phyloP scores from a whole-genome alignment of 1,139 yeast genomes.

The Geotrichum siamense region DNA sequence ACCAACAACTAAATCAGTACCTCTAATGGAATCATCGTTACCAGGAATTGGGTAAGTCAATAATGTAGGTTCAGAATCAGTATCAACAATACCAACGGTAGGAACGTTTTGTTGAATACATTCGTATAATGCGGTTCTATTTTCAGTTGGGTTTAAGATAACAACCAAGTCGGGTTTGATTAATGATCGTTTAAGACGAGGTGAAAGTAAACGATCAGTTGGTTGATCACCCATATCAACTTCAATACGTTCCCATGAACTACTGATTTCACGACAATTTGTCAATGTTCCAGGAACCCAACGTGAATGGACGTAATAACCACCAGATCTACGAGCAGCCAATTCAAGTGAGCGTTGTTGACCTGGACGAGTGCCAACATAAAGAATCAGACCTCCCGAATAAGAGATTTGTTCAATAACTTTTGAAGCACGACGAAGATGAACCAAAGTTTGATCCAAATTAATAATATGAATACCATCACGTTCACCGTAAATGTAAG shows the following conservation, averaged over 20 bases:
- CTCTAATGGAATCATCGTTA: slow-evolving; percentile 86
- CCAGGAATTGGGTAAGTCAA: slow-evolving; percentile 95
- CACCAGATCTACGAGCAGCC: slow-evolving; percentile 72
- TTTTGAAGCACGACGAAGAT: slow-evolving; percentile 69
- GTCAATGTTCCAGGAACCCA: slow-evolving; percentile 97
- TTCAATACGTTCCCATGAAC: slow-evolving; percentile 52
- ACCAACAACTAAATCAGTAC: slow-evolving; percentile 72
- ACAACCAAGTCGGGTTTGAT: slow-evolving; percentile 87
- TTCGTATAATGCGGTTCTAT: slow-evolving; percentile 72
- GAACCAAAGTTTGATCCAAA: slow-evolving; percentile 69
- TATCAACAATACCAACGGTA: slow-evolving; percentile 88
- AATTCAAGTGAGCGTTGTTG: slow-evolving; percentile 67
- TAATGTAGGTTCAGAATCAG: slow-evolving; percentile 83
- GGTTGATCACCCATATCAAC: slow-evolving; percentile 58
- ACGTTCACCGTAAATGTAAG: slow-evolving; percentile 79
- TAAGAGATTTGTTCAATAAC: slow-evolving; percentile 75
- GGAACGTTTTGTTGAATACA: slow-evolving; percentile 81
- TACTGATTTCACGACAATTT: slow-evolving; percentile 68
- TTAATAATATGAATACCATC: slow-evolving; percentile 87
- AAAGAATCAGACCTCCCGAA: slow-evolving; percentile 78
- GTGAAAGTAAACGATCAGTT: slow-evolving; percentile 50
- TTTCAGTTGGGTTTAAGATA: slow-evolving; percentile 80
- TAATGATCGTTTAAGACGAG: slow-evolving; percentile 31
- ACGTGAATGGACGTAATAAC: slow-evolving; percentile 73
- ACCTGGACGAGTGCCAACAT: slow-evolving; percentile 77